These are phyloP conservation scores for Pestalotiopsis sp. DNA, from an alignment of 2,329 filamentous ascomycete genomes.

Conservation along the genomic window DNA sequence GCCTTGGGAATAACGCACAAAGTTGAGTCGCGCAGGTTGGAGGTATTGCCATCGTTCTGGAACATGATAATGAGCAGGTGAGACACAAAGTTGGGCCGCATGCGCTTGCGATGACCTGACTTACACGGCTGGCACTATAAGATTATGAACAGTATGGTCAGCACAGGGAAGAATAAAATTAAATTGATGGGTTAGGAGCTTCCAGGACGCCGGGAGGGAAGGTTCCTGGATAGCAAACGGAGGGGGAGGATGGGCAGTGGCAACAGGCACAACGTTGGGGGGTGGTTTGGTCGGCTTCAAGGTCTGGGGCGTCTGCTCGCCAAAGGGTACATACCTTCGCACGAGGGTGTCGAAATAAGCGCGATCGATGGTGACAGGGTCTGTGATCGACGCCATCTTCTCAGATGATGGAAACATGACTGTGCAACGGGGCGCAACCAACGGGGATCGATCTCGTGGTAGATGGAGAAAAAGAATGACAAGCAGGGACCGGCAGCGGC, in stretches of 20 bases:
- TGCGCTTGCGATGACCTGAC: constrained; percentile 18
- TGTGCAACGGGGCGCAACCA: background rate
- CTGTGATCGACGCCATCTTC: constrained; percentile 27
- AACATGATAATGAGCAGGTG: constrained; percentile 17
- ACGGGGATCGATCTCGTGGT: background rate
- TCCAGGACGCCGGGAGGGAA: background rate
- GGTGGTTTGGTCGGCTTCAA: background rate
- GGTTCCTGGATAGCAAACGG: background rate
- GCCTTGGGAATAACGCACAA: constrained; percentile 58
- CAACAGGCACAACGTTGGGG: background rate
- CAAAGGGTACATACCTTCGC: constrained; percentile 54
- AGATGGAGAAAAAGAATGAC: background rate
- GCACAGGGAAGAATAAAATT: constrained; percentile 12
- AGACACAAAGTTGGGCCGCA: background rate
- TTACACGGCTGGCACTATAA: constrained; percentile 31
- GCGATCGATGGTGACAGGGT: constrained; percentile 60
- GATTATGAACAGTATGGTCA: constrained; percentile 19
- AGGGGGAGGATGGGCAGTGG: background rate
- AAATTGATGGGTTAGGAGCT: background rate
- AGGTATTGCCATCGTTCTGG: constrained; percentile 21
- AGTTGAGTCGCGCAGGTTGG: constrained; percentile 37
- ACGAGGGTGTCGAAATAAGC: constrained; percentile 64
- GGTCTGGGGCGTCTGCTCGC: background rate
- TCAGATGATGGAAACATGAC: background rate
- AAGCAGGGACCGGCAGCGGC: background rate